These are phyloP conservation scores for Pseudofabraea citricarpa DNA, from an alignment of 2,329 filamentous ascomycete species.

Conservation along the genomic window DNA sequence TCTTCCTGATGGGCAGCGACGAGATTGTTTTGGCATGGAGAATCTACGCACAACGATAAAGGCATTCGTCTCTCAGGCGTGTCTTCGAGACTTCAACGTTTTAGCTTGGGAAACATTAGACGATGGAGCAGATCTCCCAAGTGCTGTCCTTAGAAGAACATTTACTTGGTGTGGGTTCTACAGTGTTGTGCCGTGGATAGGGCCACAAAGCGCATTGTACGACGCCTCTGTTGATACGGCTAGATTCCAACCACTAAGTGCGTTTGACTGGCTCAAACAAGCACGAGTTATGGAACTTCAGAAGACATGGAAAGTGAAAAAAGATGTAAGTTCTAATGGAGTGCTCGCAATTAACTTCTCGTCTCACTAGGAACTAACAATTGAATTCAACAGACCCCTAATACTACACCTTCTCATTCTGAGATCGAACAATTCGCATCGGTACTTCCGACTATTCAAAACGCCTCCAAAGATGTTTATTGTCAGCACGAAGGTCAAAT, in stretches of 20 bases:
- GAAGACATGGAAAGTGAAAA: slow-evolving; percentile 34
- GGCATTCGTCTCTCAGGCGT: slow-evolving; percentile 40
- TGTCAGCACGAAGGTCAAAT: slow-evolving; percentile 4
- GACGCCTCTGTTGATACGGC: slow-evolving; percentile 30
- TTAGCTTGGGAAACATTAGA: slow-evolving; percentile 41
- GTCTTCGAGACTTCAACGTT: slow-evolving; percentile 35
- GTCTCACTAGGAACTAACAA: no score
- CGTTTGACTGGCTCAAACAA: slow-evolving; percentile 42
- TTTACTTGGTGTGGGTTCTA: slow-evolving; percentile 42
- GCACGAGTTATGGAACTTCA: slow-evolving; percentile 37
- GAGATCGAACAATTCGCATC: not conserved
- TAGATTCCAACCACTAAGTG: slow-evolving; percentile 34
- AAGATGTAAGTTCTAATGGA: slow-evolving; percentile 3
- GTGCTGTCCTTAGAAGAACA: slow-evolving; percentile 37
- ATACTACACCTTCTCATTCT: not conserved
- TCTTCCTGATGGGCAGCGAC: slow-evolving; percentile 32
- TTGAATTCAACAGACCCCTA: not conserved
- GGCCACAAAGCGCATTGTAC: slow-evolving; percentile 29
- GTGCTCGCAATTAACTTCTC: no score
- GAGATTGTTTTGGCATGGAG: slow-evolving; percentile 40
- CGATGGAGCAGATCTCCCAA: slow-evolving; percentile 30
- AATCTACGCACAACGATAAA: slow-evolving; percentile 36
- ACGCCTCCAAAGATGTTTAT: not conserved
- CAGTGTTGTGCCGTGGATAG: slow-evolving; percentile 39
- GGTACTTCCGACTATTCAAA: slow-evolving; percentile 7